Evolutionary conservation across 163 green algal genomes (phyloP), one percentile per base, ranked within the genome.

Genomic region (Prototheca wickerhamii): DNA sequence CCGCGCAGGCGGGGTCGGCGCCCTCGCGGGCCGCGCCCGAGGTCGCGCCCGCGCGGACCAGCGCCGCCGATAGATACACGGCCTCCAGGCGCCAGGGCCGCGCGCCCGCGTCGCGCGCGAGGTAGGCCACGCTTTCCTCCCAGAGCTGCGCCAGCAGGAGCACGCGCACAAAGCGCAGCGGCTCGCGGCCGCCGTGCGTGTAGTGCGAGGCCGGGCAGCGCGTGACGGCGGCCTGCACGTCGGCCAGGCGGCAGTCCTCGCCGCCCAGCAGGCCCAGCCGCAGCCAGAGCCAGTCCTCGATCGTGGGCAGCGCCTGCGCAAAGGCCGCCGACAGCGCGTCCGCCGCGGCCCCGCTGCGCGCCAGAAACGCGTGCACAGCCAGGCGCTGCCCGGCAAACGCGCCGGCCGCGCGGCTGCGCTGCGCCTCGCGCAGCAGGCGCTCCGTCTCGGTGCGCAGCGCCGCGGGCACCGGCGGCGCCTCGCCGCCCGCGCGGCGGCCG

Each of bases 241-340:
- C 78, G 7, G 59, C 28, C 59, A 93, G 68, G 4, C 33, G 76
- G 78, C 82, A 87, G 20, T 23, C 44, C 58, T 28, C 35, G 34
- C 25, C 58, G 35, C 25, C 31, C 34, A 26, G 30, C 40, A 94
- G 59, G 6, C 69, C 59, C 52, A 95, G 77, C 59, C 86, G 84
- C 57, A 86, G 80, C 87, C 87, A 95, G 59, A 95, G 76, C 52
- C 86, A 95, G 74, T 95, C 88, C 64, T 95, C 88, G 28, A 95
- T 91, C 69, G 84, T 95, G 46, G 74, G 53, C 33, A 95, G 82
- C 59, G 95, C 44, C 40, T 33, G 46, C 54, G 28, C 4, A 26
- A 63, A 56, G 29, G 40, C 62, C 20, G 42, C 62, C 30, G 57
- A 54, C 32, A 82, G 46, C 0, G 69, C 61, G 55, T 37, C 61